Evolutionary conservation across 2,329 filamentous ascomycete genomes (phyloP), one percentile per base, ranked within the genome.

Genomic region (Nemania abortiva): DNA sequence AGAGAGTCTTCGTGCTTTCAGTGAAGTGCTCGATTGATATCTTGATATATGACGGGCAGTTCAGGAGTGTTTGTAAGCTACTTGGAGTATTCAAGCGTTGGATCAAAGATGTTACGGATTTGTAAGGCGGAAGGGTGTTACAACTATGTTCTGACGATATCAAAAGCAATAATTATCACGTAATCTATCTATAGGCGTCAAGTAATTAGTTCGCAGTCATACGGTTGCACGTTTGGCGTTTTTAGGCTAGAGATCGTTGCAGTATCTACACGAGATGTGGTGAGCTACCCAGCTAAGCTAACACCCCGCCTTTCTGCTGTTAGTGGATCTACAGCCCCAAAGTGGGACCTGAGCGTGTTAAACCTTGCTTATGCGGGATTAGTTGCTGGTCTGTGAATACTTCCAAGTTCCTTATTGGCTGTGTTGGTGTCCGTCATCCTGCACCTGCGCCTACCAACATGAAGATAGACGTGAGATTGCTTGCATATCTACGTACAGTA

Each of bases 121-220:
- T 63, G 57, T 66, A 63, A 66, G 42, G 55, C 34, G 15, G 29
- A 34, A 52, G 31, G 10, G 47, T 15, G 6, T 31, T 13, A 20
- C 27, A 27, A 27, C 34, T 34, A 13, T 20, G 29, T 13, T 22
- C 18, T 47, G 18, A 20, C 18, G 9, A 47, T 20, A 47, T 47
- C 4, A 18, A 20, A 47, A 20, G 5, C 18, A 47, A 47, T 47
- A 47, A 47, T 20, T 47, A 47, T 47, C 42, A 47, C 42, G 42
- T 47, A 47, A 47, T 47, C 42, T 47, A 47, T 47, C 42, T 20
- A 15, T 47, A 47, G 18, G 9, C n/a, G 9, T 20, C 18, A 18
- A 47, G 42, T 47, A 47, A 20, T 47, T 47, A 47, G 42, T 47
- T 47, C 18, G 20, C 18, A 47, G n/a, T 11, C 34, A 37, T 47